These are phyloP conservation scores for Hypomontagnella monticulosa DNA, from an alignment of 495 filamentous ascomycete genomes.

Conservation along the genomic window DNA sequence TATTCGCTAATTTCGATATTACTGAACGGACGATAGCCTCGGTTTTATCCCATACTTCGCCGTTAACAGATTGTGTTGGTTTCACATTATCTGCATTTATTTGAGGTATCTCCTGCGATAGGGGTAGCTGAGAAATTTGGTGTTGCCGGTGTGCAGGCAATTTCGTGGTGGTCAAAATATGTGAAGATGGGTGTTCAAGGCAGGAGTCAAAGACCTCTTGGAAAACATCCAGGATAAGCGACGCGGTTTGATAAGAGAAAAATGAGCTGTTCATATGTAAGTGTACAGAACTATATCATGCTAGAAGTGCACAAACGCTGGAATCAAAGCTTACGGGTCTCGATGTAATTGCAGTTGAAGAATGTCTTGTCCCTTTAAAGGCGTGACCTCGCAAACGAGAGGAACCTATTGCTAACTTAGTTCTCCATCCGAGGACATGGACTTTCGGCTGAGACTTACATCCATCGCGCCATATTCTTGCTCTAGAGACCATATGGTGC, in stretches of 20 bases:
- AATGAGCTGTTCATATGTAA: conserved; percentile 46
- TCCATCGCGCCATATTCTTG: conserved; percentile 80
- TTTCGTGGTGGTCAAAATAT: conserved; percentile 14
- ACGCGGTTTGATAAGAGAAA: conserved; percentile 51
- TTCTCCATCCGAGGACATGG: neutral
- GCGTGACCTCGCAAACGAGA: conserved; percentile 73
- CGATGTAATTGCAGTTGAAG: conserved; percentile 59
- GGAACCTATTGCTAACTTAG: conserved; percentile 57
- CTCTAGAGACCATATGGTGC: conserved; percentile 69
- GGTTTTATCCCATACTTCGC: conserved; percentile 58
- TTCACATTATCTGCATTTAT: neutral
- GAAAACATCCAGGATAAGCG: conserved; percentile 60
- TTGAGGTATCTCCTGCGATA: neutral
- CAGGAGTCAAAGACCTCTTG: conserved; percentile 51
- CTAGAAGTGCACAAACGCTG: conserved; percentile 1
- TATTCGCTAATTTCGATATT: conserved; percentile 64
- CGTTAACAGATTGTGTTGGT: neutral
- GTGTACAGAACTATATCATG: too few relatives aligned
- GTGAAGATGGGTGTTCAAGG: conserved; percentile 48
- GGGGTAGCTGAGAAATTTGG: conserved; percentile 25
- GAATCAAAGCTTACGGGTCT: conserved; percentile 45
- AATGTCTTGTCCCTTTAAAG: conserved; percentile 52
- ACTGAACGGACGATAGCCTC: conserved; percentile 64
- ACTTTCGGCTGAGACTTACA: conserved; percentile 50
- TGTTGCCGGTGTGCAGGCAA: conserved; percentile 29